Conservation (phyloP, 768 basidiomycete species). For the Russula griseocarnosa region DNA sequence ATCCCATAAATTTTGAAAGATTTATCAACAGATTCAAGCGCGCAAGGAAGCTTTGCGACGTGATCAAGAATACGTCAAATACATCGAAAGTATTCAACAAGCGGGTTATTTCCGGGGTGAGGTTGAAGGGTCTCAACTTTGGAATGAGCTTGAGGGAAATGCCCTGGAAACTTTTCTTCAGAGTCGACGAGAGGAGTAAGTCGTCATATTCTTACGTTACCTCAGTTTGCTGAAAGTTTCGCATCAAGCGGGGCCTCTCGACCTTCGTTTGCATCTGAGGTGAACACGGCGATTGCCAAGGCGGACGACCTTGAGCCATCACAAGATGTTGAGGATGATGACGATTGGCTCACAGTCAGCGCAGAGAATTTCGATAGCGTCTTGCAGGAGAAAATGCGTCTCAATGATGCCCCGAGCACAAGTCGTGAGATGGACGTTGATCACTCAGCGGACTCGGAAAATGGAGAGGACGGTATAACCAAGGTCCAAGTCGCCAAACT, state of each 20-base stretch:
- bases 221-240: constrained; percentile 4
- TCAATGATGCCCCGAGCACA: constrained; percentile 19
- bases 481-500: constrained; percentile 67
- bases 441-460: constrained; percentile 30
- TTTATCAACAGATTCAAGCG: constrained; percentile 49
- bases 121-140: constrained; percentile 68
- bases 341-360: constrained; percentile 85
- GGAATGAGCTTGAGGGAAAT: constrained; percentile 68
- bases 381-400: constrained; percentile 45
- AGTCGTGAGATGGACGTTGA: constrained; percentile 53
- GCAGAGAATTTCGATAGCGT: constrained; percentile 71
- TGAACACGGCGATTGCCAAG: constrained; percentile 57
- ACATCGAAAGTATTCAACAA: constrained; percentile 59
- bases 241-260: constrained; percentile 51
- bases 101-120: constrained; percentile 78
- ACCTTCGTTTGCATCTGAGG: constrained; percentile 70
- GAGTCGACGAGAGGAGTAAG: constrained; percentile 64
- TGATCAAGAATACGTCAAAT: constrained; percentile 64
- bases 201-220: constrained; percentile 18
- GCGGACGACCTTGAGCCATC: constrained; percentile 35
- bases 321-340: constrained; percentile 58
- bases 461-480: constrained; percentile 49
- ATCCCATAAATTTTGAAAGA: not conserved
- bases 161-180: constrained; percentile 66
- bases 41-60: constrained; percentile 63